phyloP scores from a whole-genome alignment of 2,329 filamentous ascomycete species.

The Paecilomyces niveus region DNA sequence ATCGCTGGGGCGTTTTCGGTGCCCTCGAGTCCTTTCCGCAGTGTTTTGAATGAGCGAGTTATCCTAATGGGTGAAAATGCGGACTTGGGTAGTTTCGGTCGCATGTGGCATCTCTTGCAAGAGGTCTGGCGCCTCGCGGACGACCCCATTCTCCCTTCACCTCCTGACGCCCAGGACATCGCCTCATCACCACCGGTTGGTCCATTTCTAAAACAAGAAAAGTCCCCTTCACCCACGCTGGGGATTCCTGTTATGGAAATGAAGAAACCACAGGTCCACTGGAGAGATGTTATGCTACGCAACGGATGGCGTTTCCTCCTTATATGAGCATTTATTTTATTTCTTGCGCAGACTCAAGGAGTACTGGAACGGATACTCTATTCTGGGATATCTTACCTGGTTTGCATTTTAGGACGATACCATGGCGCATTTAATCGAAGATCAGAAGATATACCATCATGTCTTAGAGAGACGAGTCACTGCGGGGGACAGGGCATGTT shows the following conservation, averaged over 20 bases:
- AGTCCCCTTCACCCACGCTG: constrained; percentile 10
- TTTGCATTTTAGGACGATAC: constrained; percentile 1
- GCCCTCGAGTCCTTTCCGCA: constrained; percentile 66
- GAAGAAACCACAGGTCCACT: constrained; percentile 65
- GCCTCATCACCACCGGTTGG: constrained; percentile 3
- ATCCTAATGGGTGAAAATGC: constrained; percentile 68
- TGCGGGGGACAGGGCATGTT: background rate
- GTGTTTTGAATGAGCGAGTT: constrained; percentile 69
- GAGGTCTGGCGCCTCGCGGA: constrained; percentile 78
- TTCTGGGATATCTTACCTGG: background rate
- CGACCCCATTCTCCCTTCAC: constrained; percentile 34
- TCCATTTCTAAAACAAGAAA: constrained; percentile 13
- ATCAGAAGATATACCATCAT: background rate
- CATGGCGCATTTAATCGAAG: background rate
- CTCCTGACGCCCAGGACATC: constrained; percentile 2
- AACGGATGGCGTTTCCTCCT: constrained; percentile 90
- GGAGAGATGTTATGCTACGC: constrained; percentile 87
- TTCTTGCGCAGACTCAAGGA: background rate
- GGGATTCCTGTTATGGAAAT: constrained; percentile 10
- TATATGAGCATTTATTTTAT: constrained; percentile 50
- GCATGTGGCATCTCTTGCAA: constrained; percentile 67
- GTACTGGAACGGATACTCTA: background rate
- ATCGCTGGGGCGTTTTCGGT: constrained; percentile 75
- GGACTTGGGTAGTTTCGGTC: constrained; percentile 76
- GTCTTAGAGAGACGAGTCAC: background rate